A percentile compares a stretch with the other conserved stretches of the same genome.
These are phyloP conservation scores for Monocercomonoides exilis DNA, from an alignment of 78 protist genomes.

Conservation along the genomic window DNA sequence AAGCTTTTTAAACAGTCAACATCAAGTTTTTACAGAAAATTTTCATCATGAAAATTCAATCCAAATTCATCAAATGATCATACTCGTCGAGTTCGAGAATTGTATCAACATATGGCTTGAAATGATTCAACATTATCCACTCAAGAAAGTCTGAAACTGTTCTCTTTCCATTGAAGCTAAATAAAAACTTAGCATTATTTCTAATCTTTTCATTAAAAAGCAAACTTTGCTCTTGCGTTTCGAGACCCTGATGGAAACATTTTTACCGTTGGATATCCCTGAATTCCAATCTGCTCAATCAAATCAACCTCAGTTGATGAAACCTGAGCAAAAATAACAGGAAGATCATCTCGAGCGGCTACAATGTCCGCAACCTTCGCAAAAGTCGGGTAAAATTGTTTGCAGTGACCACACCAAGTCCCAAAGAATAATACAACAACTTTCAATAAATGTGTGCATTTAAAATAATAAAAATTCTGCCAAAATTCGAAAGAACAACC, in stretches of 20 bases:
- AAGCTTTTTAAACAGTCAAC: no score
- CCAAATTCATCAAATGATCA: no score
- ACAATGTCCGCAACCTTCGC: background rate
- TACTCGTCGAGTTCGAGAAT: background rate
- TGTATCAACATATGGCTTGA: background rate
- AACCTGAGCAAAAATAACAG: background rate
- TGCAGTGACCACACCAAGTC: conserved; percentile 20
- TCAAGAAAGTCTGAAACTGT: background rate
- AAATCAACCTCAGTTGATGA: background rate
- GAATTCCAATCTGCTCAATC: background rate
- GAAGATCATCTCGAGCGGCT: background rate
- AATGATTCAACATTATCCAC: background rate
- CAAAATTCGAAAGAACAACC: no score
- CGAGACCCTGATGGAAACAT: background rate
- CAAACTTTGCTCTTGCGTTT: no score
- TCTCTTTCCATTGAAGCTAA: background rate
- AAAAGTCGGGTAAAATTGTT: background rate
- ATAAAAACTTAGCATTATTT: no score
- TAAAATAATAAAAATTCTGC: no score
- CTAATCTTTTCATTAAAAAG: no score
- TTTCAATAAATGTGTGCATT: no score
- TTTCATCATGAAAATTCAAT: no score
- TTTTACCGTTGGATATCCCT: background rate
- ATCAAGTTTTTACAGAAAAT: no score
- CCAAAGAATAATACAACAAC: background rate